Evolutionary conservation across 352 stramenopile species (phyloP).

Genomic region (Aphanomyces cochlioides): DNA sequence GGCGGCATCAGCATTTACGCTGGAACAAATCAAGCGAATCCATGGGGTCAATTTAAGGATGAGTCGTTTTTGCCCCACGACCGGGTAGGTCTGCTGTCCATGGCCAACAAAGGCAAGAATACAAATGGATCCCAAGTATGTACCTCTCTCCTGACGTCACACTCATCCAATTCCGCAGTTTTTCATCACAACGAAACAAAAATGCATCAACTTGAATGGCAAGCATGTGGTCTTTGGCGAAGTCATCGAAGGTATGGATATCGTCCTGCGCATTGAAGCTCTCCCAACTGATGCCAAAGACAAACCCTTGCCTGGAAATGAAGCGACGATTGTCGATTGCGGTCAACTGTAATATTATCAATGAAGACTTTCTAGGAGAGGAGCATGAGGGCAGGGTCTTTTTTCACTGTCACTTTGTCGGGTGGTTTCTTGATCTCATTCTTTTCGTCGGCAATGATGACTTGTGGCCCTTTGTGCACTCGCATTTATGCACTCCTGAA

Average conservation of each 20-base stretch:
- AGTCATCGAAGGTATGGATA: conserved; percentile 72
- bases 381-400: conserved; percentile 11
- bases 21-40: conserved; percentile 38
- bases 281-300: conserved; percentile 43
- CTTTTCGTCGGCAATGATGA: background rate
- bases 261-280: conserved; percentile 85
- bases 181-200: conserved; percentile 87
- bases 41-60: conserved; percentile 72
- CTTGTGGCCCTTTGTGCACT: background rate
- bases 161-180: conserved; percentile 43
- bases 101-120: conserved; percentile 88
- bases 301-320: conserved; percentile 49
- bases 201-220: conserved; percentile 72
- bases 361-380: background rate
- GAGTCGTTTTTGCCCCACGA: conserved; percentile 89
- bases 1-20: conserved; percentile 89
- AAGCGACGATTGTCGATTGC: conserved; percentile 86
- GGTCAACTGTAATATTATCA: conserved; percentile 42
- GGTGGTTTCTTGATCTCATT: background rate
- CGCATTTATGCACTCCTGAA: background rate
- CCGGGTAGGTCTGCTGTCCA: conserved; percentile 77
- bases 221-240: conserved; percentile 95
- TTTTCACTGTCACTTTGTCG: conserved; percentile 20
- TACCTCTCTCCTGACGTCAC: background rate
- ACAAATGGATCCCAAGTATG: conserved; percentile 86